Evolutionary conservation across 139 green algal species (phyloP), one percentile per base, ranked within the genome.

Genomic region (Spirogloea muscicola): DNA sequence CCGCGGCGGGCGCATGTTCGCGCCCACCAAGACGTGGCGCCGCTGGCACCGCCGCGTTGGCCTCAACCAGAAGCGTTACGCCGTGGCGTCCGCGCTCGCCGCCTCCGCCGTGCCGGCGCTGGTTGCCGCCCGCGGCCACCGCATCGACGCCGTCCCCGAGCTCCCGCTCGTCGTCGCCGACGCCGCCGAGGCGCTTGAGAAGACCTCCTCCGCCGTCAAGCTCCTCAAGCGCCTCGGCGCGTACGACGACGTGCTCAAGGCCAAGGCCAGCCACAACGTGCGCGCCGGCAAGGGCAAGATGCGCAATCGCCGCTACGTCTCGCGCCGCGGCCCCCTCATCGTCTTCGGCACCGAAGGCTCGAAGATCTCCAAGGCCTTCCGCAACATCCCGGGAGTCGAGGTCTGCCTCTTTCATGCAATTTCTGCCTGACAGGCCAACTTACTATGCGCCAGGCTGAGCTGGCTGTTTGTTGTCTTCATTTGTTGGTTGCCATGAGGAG

Each of bases 1-100:
- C 88, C 91, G 95, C 44, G 95, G 95, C 63, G 95, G 95, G 37
- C 89, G 90, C 78, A 98, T 99, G 95, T 99, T 97, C 73, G 88
- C 92, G 6, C 95, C 95, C 65, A 98, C 89, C 82, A 97, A 98
- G 58, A 82, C 82, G 52, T 99, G 95, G 95, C 83, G 95, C 68
- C 84, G 90, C 49, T 99, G 95, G 95, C 95, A 99, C 90, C 80
- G 94, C 36, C 97, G 97, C 89, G 83, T 98, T 37, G 97, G 96
- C 89, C 72, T 98, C 61, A 96, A 94, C 85, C 89, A 95, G 86
- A 97, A 97, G 91, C 90, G 95, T 60, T 95, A 96, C 72, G 94
- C 94, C 40, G 89, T 98, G 27, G 90, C 84, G 49, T 96, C 91
- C 31, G 95, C 95, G 10, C 83, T 99, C 40, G 95, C 95, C n/a